A percentile compares a stretch with the other conserved stretches of the same genome.
Conservation (phyloP, 2,329 filamentous ascomycete genomes). For the Harringtonia lauricola region DNA sequence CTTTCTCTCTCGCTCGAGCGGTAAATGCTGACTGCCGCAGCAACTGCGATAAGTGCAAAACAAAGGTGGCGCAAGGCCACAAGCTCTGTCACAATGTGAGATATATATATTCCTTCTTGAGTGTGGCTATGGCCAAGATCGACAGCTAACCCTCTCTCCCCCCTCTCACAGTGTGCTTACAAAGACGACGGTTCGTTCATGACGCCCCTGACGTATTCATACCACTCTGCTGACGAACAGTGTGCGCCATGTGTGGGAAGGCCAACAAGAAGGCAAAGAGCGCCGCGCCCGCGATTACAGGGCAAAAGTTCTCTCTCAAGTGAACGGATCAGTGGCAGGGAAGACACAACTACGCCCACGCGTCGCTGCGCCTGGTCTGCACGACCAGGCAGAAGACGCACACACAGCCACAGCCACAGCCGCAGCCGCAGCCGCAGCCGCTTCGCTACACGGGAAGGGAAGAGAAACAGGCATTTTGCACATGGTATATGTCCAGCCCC, state of each 20-base stretch:
- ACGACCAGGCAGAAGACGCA: no score
- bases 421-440: no score
- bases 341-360: not conserved
- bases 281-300: slow-evolving; percentile 41
- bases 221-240: slow-evolving; percentile 26
- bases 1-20: no score
- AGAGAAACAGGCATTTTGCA: no score
- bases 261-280: slow-evolving; percentile 37
- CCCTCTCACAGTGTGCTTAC: slow-evolving; percentile 51
- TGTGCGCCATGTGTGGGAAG: slow-evolving; percentile 55
- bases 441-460: no score
- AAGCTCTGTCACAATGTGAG: slow-evolving; percentile 39
- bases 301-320: slow-evolving; percentile 53
- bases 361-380: no score
- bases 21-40: slow-evolving; percentile 16
- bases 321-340: slow-evolving; percentile 19
- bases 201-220: not conserved
- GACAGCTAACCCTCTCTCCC: no score
- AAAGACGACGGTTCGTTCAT: slow-evolving; percentile 41
- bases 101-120: not conserved
- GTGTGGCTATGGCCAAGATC: no score
- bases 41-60: slow-evolving; percentile 50
- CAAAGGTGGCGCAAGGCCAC: slow-evolving; percentile 50
- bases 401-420: no score
- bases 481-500: no score